phyloP scores from a whole-genome alignment of 1,139 yeast species.

The Yamadazyma triangularis region DNA sequence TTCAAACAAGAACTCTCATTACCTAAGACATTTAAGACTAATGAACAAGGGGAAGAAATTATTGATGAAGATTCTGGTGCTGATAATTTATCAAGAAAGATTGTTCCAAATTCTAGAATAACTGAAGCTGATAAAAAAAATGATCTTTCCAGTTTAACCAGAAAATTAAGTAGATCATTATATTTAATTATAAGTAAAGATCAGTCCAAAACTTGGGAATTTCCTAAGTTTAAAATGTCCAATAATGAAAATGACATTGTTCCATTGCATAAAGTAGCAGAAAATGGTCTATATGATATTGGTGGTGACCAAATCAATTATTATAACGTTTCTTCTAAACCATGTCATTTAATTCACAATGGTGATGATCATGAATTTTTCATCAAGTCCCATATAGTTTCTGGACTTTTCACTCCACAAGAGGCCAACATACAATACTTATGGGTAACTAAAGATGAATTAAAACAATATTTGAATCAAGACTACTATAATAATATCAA shows the following conservation, averaged over 20 bases:
- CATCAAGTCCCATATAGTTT: slow-evolving; percentile 83
- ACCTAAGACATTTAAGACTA: slow-evolving; percentile 53
- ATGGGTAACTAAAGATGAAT: slow-evolving; percentile 86
- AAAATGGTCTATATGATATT: slow-evolving; percentile 60
- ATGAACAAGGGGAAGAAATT: slow-evolving; percentile 35
- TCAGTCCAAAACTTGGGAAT: slow-evolving; percentile 55
- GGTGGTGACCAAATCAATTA: slow-evolving; percentile 80
- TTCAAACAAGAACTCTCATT: slow-evolving; percentile 69
- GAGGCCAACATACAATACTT: slow-evolving; percentile 38
- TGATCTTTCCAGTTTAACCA: slow-evolving; percentile 66
- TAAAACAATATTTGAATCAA: slow-evolving; percentile 48
- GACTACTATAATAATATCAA: slow-evolving; percentile 53
- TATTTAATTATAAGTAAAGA: slow-evolving; percentile 59
- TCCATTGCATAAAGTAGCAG: slow-evolving; percentile 72
- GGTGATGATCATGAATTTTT: slow-evolving; percentile 51
- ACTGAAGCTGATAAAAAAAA: slow-evolving; percentile 71
- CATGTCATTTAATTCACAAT: slow-evolving; percentile 59
- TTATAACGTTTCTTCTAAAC: slow-evolving; percentile 86
- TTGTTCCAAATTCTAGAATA: slow-evolving; percentile 63
- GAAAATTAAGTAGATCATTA: slow-evolving; percentile 75
- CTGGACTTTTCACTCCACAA: slow-evolving; percentile 72
- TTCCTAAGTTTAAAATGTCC: slow-evolving; percentile 60
- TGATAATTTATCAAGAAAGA: slow-evolving; percentile 63
- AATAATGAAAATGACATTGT: slow-evolving; percentile 21
- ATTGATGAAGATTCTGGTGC: slow-evolving; percentile 29